These are phyloP conservation scores for Drechslera avenae DNA, from an alignment of 2,329 filamentous ascomycete genomes.

Conservation along the genomic window DNA sequence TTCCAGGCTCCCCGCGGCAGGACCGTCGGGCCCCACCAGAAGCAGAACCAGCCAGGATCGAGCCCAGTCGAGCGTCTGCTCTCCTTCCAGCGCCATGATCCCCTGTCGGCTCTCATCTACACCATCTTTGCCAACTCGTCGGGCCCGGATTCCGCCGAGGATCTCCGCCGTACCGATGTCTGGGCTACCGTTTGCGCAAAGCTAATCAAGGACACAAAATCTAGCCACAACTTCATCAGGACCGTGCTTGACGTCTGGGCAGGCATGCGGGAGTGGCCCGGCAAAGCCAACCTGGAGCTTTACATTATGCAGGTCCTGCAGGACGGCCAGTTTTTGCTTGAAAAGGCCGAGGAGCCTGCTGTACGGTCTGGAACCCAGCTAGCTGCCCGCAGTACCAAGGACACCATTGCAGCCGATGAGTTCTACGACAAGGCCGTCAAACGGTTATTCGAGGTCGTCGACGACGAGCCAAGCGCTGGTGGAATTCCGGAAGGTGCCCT, in stretches of 20 bases:
- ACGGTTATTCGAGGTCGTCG: constrained; percentile 82
- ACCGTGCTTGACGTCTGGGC: constrained; percentile 88
- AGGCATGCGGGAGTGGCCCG: constrained; percentile 85
- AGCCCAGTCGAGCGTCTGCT: constrained; percentile 80
- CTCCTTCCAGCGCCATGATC: constrained; percentile 87
- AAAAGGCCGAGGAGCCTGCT: constrained; percentile 78
- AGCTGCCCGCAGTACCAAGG: constrained; percentile 74
- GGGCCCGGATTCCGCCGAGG: constrained; percentile 80
- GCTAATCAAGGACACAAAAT: constrained; percentile 77
- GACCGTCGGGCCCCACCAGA: constrained; percentile 55
- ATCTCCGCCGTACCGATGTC: constrained; percentile 76
- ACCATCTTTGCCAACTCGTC: constrained; percentile 88
- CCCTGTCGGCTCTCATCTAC: constrained; percentile 81
- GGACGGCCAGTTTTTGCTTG: constrained; percentile 87
- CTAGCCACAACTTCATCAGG: constrained; percentile 76
- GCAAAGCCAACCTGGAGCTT: constrained; percentile 86
- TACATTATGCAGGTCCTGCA: constrained; percentile 95
- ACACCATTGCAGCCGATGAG: constrained; percentile 80
- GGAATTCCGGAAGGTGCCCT: constrained; percentile 86
- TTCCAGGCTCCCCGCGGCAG: constrained; percentile 61
- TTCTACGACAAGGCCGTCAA: constrained; percentile 86
- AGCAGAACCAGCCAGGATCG: constrained; percentile 57
- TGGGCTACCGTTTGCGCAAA: constrained; percentile 89
- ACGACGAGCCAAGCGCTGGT: constrained; percentile 75
- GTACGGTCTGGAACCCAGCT: constrained; percentile 71